These are phyloP conservation scores for Lepidium sativum DNA, from an alignment of 345 rosid species.

Conservation along the genomic window DNA sequence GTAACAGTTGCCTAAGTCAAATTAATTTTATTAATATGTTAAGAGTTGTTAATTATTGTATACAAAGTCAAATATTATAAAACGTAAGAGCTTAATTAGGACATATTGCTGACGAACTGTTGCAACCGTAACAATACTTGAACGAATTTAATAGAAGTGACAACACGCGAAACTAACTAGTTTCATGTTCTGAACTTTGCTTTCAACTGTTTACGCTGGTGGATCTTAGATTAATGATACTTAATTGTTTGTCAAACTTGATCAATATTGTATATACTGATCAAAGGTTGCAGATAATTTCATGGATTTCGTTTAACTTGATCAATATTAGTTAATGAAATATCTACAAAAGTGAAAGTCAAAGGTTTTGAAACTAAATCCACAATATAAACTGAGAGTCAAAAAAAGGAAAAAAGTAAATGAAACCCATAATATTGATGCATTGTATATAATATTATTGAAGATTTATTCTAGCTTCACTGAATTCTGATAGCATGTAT, in stretches of 20 bases:
- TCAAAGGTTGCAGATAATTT: neutral
- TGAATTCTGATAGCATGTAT: neutral
- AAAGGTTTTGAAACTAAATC: neutral
- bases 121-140: neutral
- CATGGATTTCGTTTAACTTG: neutral
- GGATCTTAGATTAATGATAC: slow-evolving; percentile 1
- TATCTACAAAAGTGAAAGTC: neutral
- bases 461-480: neutral
- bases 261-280: neutral
- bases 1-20: no score
- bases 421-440: neutral
- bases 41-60: no score
- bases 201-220: slow-evolving; percentile 16
- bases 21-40: no score
- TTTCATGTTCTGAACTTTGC: slow-evolving; percentile 19
- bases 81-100: no score
- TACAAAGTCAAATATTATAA: no score
- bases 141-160: neutral
- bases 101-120: no score
- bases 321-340: neutral
- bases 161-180: neutral
- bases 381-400: neutral
- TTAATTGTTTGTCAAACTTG: neutral
- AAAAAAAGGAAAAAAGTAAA: no score
- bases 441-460: neutral